Evolutionary conservation across 306 rosid species (phyloP).

Genomic region (Datisca glomerata): DNA sequence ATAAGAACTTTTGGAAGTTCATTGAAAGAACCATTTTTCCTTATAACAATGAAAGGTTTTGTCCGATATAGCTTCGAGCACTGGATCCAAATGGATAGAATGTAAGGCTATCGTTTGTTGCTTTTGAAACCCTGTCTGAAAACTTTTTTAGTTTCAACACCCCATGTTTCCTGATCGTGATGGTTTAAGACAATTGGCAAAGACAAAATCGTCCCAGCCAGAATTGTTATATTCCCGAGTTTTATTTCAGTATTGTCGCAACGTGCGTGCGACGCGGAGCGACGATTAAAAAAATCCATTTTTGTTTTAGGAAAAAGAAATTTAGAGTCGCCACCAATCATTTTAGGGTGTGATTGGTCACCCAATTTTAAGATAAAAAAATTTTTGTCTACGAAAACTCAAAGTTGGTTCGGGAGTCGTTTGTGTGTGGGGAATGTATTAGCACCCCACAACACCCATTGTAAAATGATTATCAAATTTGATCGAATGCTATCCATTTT

Average conservation of each 20-base stretch:
- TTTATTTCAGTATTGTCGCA: conserved; percentile 16
- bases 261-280: too few relatives aligned
- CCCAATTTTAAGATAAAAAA: too few relatives aligned
- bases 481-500: too few relatives aligned
- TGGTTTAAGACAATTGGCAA: conserved; percentile 27
- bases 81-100: conserved; percentile 30
- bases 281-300: too few relatives aligned
- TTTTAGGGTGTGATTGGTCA: too few relatives aligned
- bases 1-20: conserved; percentile 27
- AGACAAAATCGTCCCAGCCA: conserved; percentile 19
- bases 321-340: too few relatives aligned
- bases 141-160: conserved; percentile 53
- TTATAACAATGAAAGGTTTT: conserved; percentile 18
- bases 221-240: conserved; percentile 27
- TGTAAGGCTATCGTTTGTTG: conserved; percentile 27
- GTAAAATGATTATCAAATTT: too few relatives aligned
- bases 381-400: too few relatives aligned
- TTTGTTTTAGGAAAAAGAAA: too few relatives aligned
- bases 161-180: conserved; percentile 37
- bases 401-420: too few relatives aligned
- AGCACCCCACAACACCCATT: too few relatives aligned
- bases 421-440: too few relatives aligned
- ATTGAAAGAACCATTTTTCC: conserved; percentile 30
- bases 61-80: conserved; percentile 19
- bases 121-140: conserved; percentile 34